These are phyloP conservation scores for Hyphopichia pseudoburtonii DNA, from an alignment of 1,139 yeast genomes.

Conservation along the genomic window DNA sequence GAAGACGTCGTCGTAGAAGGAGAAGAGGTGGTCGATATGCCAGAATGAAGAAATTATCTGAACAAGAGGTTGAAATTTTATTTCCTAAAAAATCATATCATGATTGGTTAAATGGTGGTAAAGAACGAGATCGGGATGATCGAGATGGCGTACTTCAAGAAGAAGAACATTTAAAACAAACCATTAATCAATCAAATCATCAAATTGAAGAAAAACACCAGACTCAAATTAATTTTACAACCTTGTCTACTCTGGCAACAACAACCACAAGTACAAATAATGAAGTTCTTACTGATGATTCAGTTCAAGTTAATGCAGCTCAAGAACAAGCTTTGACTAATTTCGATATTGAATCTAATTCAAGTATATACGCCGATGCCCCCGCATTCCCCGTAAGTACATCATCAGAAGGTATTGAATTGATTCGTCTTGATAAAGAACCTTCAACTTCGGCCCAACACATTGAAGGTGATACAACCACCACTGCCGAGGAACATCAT, in stretches of 20 bases:
- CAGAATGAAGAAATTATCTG: conserved; percentile 55
- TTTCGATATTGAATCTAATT: not conserved
- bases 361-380: conserved; percentile 1
- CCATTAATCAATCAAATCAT: not conserved
- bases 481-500: conserved; percentile 2
- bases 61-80: conserved; percentile 59
- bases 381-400: conserved; percentile 2
- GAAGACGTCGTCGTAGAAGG: conserved; percentile 25
- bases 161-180: conserved; percentile 24
- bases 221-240: not conserved
- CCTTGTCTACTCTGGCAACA: not conserved
- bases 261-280: too few relatives aligned
- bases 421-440: conserved; percentile 6
- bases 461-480: not conserved
- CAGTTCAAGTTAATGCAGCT: conserved; percentile 13
- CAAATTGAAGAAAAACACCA: not conserved
- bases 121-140: conserved; percentile 35
- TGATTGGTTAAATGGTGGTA: conserved; percentile 63
- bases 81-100: conserved; percentile 66
- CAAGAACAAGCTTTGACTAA: conserved; percentile 14
- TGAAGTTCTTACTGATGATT: not conserved
- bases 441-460: not conserved
- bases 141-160: conserved; percentile 38
- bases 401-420: conserved; percentile 9
- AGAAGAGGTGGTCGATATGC: conserved; percentile 40